Evolutionary conservation across 2,329 filamentous ascomycete genomes (phyloP).

Genomic region (Alternaria novae-zelandiae): DNA sequence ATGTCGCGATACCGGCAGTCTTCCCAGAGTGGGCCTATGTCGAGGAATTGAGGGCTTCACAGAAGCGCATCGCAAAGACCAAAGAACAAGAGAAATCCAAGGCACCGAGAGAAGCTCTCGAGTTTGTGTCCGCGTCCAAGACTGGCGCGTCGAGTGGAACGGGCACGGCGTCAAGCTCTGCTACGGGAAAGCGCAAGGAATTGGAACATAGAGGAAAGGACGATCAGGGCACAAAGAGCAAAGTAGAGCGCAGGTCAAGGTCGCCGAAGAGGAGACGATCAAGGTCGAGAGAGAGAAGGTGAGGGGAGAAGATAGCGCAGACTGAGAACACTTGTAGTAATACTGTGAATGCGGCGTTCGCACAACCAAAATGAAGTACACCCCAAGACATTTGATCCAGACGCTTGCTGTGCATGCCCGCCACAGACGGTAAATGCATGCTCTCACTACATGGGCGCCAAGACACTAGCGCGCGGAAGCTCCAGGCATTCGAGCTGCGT

Average conservation of each 20-base stretch:
- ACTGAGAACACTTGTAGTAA: neutral
- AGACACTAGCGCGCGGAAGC: conserved; percentile 14
- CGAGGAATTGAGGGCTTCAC: conserved; percentile 51
- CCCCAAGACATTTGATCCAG: neutral
- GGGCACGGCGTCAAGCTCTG: conserved; percentile 28
- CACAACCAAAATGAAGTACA: neutral
- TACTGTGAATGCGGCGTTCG: neutral
- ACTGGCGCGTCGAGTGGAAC: conserved; percentile 33
- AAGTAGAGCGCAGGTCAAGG: conserved; percentile 30
- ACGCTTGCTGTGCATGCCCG: neutral
- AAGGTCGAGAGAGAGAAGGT: conserved; percentile 25
- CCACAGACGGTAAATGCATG: neutral
- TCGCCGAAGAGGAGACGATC: conserved; percentile 42
- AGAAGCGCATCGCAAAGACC: conserved; percentile 45
- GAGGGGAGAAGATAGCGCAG: conserved; percentile 1
- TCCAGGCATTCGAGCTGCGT: conserved; percentile 32
- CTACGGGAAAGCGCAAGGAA: conserved; percentile 38
- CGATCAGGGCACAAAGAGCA: conserved; percentile 21
- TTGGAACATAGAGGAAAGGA: conserved; percentile 38
- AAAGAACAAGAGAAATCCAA: conserved; percentile 41
- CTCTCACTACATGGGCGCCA: conserved; percentile 13
- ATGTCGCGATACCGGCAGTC: conserved; percentile 46
- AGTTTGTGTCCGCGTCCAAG: conserved; percentile 42
- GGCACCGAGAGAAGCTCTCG: conserved; percentile 37
- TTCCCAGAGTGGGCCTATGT: conserved; percentile 54